These are phyloP conservation scores for Tulasnella sp. DNA, from an alignment of 768 basidiomycete species.

Conservation along the genomic window DNA sequence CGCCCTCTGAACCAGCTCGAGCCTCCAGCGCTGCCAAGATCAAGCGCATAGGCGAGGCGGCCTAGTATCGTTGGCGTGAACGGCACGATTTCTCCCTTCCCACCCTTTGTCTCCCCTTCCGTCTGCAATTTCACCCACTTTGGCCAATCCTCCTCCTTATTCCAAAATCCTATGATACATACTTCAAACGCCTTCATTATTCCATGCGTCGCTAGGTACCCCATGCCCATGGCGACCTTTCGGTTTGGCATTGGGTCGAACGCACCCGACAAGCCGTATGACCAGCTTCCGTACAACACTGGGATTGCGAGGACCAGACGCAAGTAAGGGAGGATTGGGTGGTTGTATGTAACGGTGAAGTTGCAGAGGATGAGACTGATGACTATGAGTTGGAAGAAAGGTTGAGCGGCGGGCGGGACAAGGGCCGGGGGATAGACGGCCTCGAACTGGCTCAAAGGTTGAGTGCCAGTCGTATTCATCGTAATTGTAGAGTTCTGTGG, in stretches of 20 bases:
- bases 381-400: background rate
- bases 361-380: background rate
- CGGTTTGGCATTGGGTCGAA: background rate
- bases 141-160: background rate
- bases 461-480: too few species aligned
- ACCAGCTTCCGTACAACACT: background rate
- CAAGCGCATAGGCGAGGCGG: background rate
- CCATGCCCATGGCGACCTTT: slow-evolving; percentile 3
- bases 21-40: background rate
- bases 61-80: background rate
- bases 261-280: background rate
- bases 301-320: background rate
- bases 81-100: background rate
- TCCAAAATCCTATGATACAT: background rate
- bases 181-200: background rate
- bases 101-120: background rate
- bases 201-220: background rate
- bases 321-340: background rate
- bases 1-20: background rate
- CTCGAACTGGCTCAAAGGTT: too few species aligned
- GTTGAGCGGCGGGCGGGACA: background rate
- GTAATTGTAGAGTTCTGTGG: too few species aligned
- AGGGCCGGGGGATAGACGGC: too few species aligned
- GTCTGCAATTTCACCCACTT: slow-evolving; percentile 3
- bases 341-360: slow-evolving; percentile 1